A percentile compares a stretch with the other conserved stretches of the same genome.
Conservation (phyloP, 1,284 basidiomycete genomes). For the Pascua guehoae region DNA sequence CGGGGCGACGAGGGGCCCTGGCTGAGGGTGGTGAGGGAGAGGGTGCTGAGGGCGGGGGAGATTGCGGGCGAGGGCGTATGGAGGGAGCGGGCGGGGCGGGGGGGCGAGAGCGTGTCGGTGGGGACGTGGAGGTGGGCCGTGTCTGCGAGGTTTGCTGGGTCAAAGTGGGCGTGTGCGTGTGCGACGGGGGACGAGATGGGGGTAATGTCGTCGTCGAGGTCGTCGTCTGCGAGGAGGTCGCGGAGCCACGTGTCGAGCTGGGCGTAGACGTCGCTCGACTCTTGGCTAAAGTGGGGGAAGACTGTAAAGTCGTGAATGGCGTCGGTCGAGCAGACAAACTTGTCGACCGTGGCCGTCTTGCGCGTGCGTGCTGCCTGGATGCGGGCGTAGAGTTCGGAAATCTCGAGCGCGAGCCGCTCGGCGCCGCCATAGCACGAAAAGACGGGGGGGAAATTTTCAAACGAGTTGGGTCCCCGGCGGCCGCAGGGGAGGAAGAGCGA, state of each 20-base stretch:
- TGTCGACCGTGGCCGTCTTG: conserved; percentile 14
- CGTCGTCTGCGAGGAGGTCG: conserved; percentile 20
- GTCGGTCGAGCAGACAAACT: conserved; percentile 24
- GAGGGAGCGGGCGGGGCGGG: not conserved
- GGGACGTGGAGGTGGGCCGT: not conserved
- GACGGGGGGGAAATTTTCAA: conserved; percentile 36
- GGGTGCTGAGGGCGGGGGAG: not conserved
- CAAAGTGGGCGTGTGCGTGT: not conserved
- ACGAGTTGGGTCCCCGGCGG: conserved; percentile 9
- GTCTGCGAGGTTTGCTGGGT: no score
- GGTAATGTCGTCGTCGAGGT: conserved; percentile 8
- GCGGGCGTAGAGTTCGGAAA: conserved; percentile 30
- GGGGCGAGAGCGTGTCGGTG: not conserved
- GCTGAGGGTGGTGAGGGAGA: conserved; percentile 4
- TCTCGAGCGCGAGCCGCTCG: conserved; percentile 37
- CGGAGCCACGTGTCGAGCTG: conserved; percentile 40
- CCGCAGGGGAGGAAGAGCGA: conserved; percentile 25
- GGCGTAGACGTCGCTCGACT: conserved; percentile 33
- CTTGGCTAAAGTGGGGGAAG: conserved; percentile 41
- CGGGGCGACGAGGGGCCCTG: conserved; percentile 2
- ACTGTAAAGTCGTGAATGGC: conserved; percentile 45
- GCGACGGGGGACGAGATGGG: conserved; percentile 1
- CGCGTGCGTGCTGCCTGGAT: conserved; percentile 16
- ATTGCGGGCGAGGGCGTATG: not conserved
- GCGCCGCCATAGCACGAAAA: conserved; percentile 42